Conservation (phyloP, 495 filamentous ascomycete species). For the Annulohypoxylon nitens region DNA sequence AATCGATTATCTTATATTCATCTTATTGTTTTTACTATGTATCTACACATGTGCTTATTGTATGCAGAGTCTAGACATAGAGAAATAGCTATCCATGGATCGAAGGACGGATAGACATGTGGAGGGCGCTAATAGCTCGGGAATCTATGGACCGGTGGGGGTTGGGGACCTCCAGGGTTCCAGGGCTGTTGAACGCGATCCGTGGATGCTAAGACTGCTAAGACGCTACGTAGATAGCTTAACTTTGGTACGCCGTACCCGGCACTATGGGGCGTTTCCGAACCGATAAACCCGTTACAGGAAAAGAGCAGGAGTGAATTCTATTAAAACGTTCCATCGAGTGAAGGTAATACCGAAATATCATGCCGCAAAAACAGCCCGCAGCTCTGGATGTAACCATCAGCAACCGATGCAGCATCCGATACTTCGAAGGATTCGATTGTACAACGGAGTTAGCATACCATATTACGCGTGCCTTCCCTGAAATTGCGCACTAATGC, state of each 20-base stretch:
- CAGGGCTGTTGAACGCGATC: no score
- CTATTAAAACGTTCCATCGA: constrained; percentile 39
- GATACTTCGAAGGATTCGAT: background rate
- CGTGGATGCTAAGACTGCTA: no score
- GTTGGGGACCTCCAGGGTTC: background rate
- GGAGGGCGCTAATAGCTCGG: constrained; percentile 1
- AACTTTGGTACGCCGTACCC: background rate
- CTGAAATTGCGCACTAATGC: constrained; percentile 10
- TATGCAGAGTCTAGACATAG: no score
- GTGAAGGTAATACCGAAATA: constrained; percentile 28
- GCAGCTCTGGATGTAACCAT: background rate
- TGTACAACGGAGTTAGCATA: background rate
- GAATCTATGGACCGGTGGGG: background rate
- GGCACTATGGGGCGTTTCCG: background rate
- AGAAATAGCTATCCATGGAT: background rate
- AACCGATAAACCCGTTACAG: background rate
- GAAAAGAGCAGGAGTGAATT: background rate
- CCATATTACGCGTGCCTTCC: constrained; percentile 7
- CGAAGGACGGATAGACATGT: background rate
- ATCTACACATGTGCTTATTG: background rate
- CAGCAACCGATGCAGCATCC: background rate
- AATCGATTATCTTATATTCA: background rate
- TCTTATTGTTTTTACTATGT: background rate
- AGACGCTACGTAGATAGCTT: background rate
- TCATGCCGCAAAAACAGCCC: constrained; percentile 4